Percentiles rank a stretch among this genome's conserved stretches.
Conservation (phyloP, 108 stramenopile genomes). For the Stephanodiscus triporus region DNA sequence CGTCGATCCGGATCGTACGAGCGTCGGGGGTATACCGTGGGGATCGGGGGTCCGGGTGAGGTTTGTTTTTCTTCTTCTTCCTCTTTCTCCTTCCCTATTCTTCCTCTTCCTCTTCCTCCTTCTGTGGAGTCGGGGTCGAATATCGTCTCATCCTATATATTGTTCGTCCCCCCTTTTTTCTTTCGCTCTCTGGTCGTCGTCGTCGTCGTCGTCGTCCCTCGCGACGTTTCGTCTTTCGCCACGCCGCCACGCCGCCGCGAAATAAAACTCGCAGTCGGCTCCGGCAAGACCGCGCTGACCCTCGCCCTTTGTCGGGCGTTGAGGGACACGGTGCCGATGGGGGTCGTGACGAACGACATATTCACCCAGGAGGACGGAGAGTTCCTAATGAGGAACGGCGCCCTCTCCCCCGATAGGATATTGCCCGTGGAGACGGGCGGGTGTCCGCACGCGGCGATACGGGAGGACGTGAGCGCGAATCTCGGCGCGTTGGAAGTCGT, state of each 20-base stretch:
- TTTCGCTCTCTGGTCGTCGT: no score
- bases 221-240: no score
- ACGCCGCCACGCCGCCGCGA: no score
- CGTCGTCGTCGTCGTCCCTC: no score
- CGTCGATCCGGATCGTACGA: slow-evolving; percentile 47
- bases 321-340: slow-evolving; percentile 50
- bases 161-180: no score
- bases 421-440: slow-evolving; percentile 97
- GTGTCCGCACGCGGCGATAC: slow-evolving; percentile 97
- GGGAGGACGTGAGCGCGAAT: slow-evolving; percentile 97
- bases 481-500: slow-evolving; percentile 90
- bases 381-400: slow-evolving; percentile 85
- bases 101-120: no score
- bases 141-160: no score
- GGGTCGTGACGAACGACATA: slow-evolving; percentile 97
- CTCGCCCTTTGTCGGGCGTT: slow-evolving; percentile 74
- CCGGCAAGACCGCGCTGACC: slow-evolving; percentile 88
- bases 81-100: slow-evolving; percentile 17
- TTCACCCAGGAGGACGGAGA: slow-evolving; percentile 98
- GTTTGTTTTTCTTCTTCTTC: background rate
- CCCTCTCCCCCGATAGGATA: slow-evolving; percentile 79
- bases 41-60: slow-evolving; percentile 86
- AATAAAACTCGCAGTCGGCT: slow-evolving; percentile 53
- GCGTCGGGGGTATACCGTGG: slow-evolving; percentile 89
- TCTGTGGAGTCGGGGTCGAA: background rate